Percentiles rank a stretch among this genome's conserved stretches.
Evolutionary conservation across 768 basidiomycete genomes (phyloP).

Genomic region (Boletus insuetus): DNA sequence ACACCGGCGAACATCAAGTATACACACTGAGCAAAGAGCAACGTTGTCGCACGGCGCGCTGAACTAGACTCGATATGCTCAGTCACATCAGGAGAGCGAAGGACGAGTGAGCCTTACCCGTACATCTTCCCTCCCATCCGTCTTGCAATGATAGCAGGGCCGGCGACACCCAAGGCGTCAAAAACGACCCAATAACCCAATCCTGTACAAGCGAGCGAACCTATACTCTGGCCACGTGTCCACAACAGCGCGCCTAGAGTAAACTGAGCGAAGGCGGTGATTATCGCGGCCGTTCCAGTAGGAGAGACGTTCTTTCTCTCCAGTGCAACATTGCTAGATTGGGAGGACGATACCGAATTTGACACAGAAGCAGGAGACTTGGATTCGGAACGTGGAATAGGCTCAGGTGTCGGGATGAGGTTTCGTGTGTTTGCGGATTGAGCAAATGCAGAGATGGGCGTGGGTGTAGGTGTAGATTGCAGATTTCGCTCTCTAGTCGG

Average conservation of each 20-base stretch:
- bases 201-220: constrained; percentile 84
- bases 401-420: constrained; percentile 6
- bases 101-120: constrained; percentile 52
- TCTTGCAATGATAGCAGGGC: constrained; percentile 33
- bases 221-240: constrained; percentile 86
- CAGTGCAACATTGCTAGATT: not conserved
- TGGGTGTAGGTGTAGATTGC: constrained; percentile 57
- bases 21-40: constrained; percentile 86
- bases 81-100: constrained; percentile 7
- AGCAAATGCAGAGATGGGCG: constrained; percentile 67
- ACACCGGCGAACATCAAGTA: constrained; percentile 93
- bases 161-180: constrained; percentile 79
- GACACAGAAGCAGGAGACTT: constrained; percentile 21
- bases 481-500: constrained; percentile 34
- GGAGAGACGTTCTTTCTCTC: constrained; percentile 17
- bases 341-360: constrained; percentile 5
- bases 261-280: constrained; percentile 46
- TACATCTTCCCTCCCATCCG: constrained; percentile 42
- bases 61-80: constrained; percentile 39
- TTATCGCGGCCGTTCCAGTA: constrained; percentile 20
- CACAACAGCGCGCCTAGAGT: constrained; percentile 73
- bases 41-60: constrained; percentile 63
- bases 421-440: constrained; percentile 39
- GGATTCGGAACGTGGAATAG: constrained; percentile 22
- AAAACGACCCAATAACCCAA: constrained; percentile 97